A percentile compares a stretch with the other conserved stretches of the same genome.
Evolutionary conservation across 129 eudicot genomes (phyloP).

Genomic region (Chrysanthemum seticuspe): DNA sequence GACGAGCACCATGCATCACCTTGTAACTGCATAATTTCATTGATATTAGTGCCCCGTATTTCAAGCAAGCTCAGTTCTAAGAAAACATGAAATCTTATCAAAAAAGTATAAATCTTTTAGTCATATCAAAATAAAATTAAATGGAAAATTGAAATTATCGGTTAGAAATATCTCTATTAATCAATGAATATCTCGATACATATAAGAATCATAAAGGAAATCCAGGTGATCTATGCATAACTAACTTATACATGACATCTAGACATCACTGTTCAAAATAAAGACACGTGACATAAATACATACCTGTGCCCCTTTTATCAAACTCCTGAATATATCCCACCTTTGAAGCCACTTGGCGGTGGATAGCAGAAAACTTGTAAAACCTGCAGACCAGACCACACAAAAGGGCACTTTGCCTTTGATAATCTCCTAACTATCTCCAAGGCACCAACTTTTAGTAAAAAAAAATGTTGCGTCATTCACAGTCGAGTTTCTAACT

Average conservation of each 20-base stretch:
- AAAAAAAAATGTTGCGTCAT: conserved; percentile 56
- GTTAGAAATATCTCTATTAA: too few relatives aligned
- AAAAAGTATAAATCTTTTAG: too few relatives aligned
- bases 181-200: too few relatives aligned
- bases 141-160: too few relatives aligned
- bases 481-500: conserved; percentile 37
- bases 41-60: too few relatives aligned
- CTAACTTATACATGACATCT: background rate
- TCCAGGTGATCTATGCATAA: too few relatives aligned
- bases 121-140: too few relatives aligned
- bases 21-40: too few relatives aligned
- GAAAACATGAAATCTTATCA: too few relatives aligned
- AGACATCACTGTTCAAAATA: conserved; percentile 9
- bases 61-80: too few relatives aligned
- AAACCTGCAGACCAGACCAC: conserved; percentile 80
- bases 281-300: conserved; percentile 24
- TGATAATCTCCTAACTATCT: conserved; percentile 81
- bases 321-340: conserved; percentile 63
- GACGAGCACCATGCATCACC: too few relatives aligned
- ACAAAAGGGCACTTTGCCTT: conserved; percentile 69
- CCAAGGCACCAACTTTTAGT: conserved; percentile 74
- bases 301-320: conserved; percentile 74
- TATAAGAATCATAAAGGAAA: too few relatives aligned
- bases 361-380: conserved; percentile 87
- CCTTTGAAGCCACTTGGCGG: conserved; percentile 87